A percentile compares a stretch with the other conserved stretches of the same genome.
phyloP scores from a whole-genome alignment of 768 basidiomycete genomes.

The Mycena rosella region DNA sequence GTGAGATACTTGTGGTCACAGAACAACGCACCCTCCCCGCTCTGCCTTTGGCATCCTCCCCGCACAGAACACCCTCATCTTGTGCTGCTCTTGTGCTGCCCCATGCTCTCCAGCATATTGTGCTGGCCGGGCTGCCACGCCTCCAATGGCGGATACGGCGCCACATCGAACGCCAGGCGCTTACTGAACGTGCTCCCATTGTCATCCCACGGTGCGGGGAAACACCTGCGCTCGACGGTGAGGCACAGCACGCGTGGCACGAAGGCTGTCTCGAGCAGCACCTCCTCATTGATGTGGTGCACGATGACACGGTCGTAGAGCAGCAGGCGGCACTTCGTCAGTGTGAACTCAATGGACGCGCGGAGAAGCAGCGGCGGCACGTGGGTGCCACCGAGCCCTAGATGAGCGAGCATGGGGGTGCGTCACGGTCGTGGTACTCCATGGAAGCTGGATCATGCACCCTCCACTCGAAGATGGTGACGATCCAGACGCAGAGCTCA shows the following conservation, averaged over 20 bases:
- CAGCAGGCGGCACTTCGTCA: conserved; percentile 14
- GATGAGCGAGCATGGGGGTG: neutral
- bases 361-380: neutral
- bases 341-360: conserved; percentile 16
- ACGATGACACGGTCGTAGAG: neutral
- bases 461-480: conserved; percentile 22
- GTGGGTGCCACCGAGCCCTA: neutral
- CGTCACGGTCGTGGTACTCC: neutral
- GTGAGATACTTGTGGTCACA: neutral
- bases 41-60: neutral
- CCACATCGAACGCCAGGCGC: conserved; percentile 7
- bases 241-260: conserved; percentile 12
- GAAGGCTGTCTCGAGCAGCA: conserved; percentile 16
- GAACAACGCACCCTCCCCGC: conserved; percentile 1
- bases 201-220: neutral
- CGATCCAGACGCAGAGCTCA: conserved; percentile 16
- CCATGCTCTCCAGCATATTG: conserved; percentile 1
- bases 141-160: conserved; percentile 14
- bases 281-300: conserved; percentile 10
- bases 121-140: neutral
- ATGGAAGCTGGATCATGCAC: conserved; percentile 16
- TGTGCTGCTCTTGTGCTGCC: conserved; percentile 10
- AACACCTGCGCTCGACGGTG: conserved; percentile 14
- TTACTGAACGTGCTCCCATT: neutral
- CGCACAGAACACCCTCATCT: conserved; percentile 19